Percentiles rank a stretch among this genome's conserved stretches.
These are phyloP conservation scores for Ambrosia artemisiifolia DNA, from an alignment of 129 eudicot species.

Conservation along the genomic window DNA sequence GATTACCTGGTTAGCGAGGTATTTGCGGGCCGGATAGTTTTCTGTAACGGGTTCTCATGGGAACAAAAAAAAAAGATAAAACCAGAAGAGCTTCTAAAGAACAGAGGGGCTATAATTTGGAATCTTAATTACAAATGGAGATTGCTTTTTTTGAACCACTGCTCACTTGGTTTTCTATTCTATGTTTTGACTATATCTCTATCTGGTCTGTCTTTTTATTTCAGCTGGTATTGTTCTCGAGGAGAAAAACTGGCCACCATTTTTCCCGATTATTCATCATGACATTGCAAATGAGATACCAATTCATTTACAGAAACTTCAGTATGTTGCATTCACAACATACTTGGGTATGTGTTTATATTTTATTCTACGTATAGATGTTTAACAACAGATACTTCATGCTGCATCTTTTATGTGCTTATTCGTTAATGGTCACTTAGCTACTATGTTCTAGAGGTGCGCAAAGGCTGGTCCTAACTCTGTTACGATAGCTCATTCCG, in stretches of 20 bases:
- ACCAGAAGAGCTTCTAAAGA: not conserved
- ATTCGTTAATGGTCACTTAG: not conserved
- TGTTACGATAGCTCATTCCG: not conserved
- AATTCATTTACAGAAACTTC: slow-evolving; percentile 84
- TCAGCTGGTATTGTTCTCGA: slow-evolving; percentile 99
- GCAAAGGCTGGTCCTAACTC: not conserved
- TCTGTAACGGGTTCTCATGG: too few relatives aligned
- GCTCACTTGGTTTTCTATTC: not conserved
- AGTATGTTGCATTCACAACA: slow-evolving; percentile 90
- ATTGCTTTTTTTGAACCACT: not conserved
- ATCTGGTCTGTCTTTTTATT: slow-evolving; percentile 6
- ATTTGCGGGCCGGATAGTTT: too few relatives aligned
- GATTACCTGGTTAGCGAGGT: too few relatives aligned
- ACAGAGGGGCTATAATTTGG: not conserved
- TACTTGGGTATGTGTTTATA: slow-evolving; percentile 57
- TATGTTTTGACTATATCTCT: not conserved
- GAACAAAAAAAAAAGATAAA: not conserved
- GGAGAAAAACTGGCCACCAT: slow-evolving; percentile 97
- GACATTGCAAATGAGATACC: slow-evolving; percentile 96
- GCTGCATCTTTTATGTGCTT: not conserved
- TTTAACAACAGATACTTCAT: not conserved
- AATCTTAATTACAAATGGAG: not conserved
- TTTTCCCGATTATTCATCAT: slow-evolving; percentile 94
- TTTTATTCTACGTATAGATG: not conserved
- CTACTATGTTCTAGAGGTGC: too few relatives aligned